Conservation (phyloP, 345 rosid species). For the Balakata baccata region DNA sequence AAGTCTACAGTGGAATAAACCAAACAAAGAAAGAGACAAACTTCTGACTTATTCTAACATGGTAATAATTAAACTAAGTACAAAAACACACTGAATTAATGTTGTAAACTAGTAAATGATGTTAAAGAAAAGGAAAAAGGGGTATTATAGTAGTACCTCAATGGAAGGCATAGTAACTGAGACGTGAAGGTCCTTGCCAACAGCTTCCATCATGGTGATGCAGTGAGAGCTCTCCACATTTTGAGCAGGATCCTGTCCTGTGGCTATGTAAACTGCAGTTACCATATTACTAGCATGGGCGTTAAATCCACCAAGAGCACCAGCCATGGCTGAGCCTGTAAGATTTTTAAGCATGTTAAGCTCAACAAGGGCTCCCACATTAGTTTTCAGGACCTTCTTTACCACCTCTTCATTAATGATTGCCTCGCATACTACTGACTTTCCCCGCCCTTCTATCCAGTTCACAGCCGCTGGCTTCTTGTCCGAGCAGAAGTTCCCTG, state of each 20-base stretch:
- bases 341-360: slow-evolving; percentile 11
- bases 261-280: slow-evolving; percentile 9
- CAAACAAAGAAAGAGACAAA: background rate
- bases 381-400: slow-evolving; percentile 5
- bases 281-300: slow-evolving; percentile 13
- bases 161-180: slow-evolving; percentile 12
- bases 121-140: background rate
- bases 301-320: slow-evolving; percentile 10
- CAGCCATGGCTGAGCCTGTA: slow-evolving; percentile 6
- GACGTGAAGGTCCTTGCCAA: slow-evolving; percentile 12
- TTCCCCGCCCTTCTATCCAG: slow-evolving; percentile 46
- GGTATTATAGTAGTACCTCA: background rate
- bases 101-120: background rate
- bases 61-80: background rate
- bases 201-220: slow-evolving; percentile 13
- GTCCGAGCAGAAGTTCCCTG: slow-evolving; percentile 33
- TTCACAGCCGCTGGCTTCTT: slow-evolving; percentile 38
- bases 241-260: slow-evolving; percentile 14
- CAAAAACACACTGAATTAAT: background rate
- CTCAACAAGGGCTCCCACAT: slow-evolving; percentile 6
- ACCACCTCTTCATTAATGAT: slow-evolving; percentile 7
- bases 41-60: background rate
- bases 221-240: slow-evolving; percentile 10
- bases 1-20: background rate
- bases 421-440: slow-evolving; percentile 35